phyloP scores from a whole-genome alignment of 768 basidiomycete genomes.

The Hydnomerulius pinastri region DNA sequence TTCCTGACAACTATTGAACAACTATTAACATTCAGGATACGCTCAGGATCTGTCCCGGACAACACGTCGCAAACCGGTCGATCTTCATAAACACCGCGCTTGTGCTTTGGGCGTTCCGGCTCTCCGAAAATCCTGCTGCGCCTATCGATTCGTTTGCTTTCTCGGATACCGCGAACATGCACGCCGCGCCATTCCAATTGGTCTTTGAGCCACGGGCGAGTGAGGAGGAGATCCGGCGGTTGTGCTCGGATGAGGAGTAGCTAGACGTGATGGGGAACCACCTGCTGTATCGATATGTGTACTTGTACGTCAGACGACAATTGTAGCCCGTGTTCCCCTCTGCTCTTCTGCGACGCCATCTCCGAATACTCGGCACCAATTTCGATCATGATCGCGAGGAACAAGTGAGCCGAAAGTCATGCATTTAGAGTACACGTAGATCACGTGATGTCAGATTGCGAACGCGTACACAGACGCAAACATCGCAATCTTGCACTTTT shows the following conservation, averaged over 20 bases:
- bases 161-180: slow-evolving; percentile 57
- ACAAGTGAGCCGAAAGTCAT: no score
- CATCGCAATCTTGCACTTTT: neutral
- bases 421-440: no score
- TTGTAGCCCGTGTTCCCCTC: no score
- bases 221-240: neutral
- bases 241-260: neutral
- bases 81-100: slow-evolving; percentile 62
- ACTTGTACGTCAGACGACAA: no score
- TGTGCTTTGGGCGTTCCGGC: slow-evolving; percentile 58
- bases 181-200: slow-evolving; percentile 58
- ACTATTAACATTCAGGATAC: slow-evolving; percentile 18
- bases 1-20: neutral
- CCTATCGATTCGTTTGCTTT: slow-evolving; percentile 59
- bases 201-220: slow-evolving; percentile 47
- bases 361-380: no score
- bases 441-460: neutral
- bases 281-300: no score
- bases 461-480: slow-evolving; percentile 12
- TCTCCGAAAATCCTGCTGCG: slow-evolving; percentile 45
- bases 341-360: no score
- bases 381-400: no score
- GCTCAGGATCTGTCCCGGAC: slow-evolving; percentile 56
- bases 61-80: slow-evolving; percentile 44
- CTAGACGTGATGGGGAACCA: no score